A percentile compares a stretch with the other conserved stretches of the same genome.
Evolutionary conservation across 1,139 yeast genomes (phyloP).

Genomic region (Chernovozyma sophiae-reginae): DNA sequence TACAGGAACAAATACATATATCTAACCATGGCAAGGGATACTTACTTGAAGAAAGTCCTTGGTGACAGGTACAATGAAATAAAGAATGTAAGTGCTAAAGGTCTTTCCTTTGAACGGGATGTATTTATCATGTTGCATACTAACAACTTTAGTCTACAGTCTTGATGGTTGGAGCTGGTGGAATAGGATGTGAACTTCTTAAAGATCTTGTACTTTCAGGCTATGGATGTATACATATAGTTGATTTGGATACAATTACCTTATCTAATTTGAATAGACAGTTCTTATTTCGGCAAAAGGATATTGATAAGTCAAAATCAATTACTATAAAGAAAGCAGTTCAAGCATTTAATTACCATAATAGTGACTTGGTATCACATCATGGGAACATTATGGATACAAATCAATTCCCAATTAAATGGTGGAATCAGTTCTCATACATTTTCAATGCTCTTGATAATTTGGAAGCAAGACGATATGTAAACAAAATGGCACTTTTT

Average conservation of each 20-base stretch:
- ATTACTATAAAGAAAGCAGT: constrained; percentile 83
- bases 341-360: constrained; percentile 63
- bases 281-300: constrained; percentile 80
- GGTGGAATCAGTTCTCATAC: constrained; percentile 78
- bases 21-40: constrained; percentile 43
- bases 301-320: constrained; percentile 83
- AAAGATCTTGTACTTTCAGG: constrained; percentile 83
- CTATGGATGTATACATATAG: constrained; percentile 84
- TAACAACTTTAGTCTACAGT: constrained; percentile 48
- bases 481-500: constrained; percentile 76
- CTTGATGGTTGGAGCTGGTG: constrained; percentile 95
- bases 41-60: constrained; percentile 40
- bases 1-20: too few species aligned
- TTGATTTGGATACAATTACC: constrained; percentile 93
- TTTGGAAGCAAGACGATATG: constrained; percentile 86
- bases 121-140: background rate
- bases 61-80: constrained; percentile 36
- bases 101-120: background rate
- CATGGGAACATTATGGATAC: constrained; percentile 89
- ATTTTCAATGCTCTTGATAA: constrained; percentile 93
- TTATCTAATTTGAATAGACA: constrained; percentile 89
- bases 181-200: constrained; percentile 95
- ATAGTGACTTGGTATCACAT: constrained; percentile 67
- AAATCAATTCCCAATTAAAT: constrained; percentile 61
- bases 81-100: constrained; percentile 13